Evolutionary conservation across 306 rosid genomes (phyloP).

Genomic region (Quercus engelmannii): DNA sequence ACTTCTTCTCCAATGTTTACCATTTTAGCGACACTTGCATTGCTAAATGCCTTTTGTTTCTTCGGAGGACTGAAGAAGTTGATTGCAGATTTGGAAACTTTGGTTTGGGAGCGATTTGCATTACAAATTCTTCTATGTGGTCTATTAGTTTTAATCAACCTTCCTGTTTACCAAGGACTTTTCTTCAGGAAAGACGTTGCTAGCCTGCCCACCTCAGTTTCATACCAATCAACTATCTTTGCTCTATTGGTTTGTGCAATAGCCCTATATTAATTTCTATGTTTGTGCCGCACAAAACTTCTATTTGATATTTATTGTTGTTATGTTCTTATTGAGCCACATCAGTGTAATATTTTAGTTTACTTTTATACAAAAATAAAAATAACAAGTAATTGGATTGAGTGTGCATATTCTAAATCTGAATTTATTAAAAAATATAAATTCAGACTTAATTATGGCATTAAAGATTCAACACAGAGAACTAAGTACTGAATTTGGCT

Average conservation of each 20-base stretch:
- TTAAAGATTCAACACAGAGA: too few relatives aligned
- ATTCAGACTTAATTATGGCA: too few relatives aligned
- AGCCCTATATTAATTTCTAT: not conserved
- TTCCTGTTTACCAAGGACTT: not conserved
- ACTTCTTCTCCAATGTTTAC: not conserved
- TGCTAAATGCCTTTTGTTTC: not conserved
- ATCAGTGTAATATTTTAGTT: too few relatives aligned
- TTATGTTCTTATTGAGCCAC: too few relatives aligned
- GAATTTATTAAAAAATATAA: too few relatives aligned
- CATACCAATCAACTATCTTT: not conserved
- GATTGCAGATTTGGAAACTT: not conserved
- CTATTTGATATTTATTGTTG: too few relatives aligned
- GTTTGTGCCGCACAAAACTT: not conserved
- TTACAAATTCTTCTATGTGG: not conserved
- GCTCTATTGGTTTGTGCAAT: not conserved
- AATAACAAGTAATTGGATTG: too few relatives aligned
- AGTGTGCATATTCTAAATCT: too few relatives aligned
- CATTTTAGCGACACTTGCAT: not conserved
- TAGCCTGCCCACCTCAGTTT: not conserved
- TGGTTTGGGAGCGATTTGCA: not conserved
- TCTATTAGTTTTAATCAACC: not conserved
- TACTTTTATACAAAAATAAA: too few relatives aligned
- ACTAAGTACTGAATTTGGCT: too few relatives aligned
- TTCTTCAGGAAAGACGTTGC: not conserved
- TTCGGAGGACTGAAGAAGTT: not conserved